Conservation (phyloP, 768 basidiomycete genomes). For the Gloeopeniophorella convolvens region DNA sequence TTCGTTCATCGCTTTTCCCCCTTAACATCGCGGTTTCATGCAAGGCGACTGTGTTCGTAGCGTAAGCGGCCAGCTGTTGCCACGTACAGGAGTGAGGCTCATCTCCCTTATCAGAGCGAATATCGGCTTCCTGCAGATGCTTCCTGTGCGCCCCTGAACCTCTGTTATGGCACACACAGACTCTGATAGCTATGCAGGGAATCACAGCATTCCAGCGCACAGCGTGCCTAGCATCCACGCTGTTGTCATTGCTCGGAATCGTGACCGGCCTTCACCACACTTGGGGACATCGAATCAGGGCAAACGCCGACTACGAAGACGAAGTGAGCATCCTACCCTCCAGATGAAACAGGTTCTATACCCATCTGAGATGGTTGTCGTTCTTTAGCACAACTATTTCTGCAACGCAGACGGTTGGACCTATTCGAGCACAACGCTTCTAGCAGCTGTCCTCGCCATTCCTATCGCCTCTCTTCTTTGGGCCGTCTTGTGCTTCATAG, state of each 20-base stretch:
- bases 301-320: constrained; percentile 5
- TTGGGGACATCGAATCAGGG: constrained; percentile 4
- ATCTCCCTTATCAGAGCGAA: constrained; percentile 1
- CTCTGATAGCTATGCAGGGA: background rate
- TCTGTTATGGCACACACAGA: too few species aligned
- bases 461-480: constrained; percentile 11
- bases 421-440: constrained; percentile 1
- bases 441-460: constrained; percentile 3
- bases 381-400: constrained; percentile 4
- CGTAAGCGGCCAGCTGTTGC: background rate
- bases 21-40: too few species aligned
- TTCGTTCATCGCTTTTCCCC: background rate
- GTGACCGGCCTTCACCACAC: constrained; percentile 3
- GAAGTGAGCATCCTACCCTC: too few species aligned
- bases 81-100: background rate
- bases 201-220: constrained; percentile 7
- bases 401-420: too few species aligned
- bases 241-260: constrained; percentile 5
- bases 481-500: constrained; percentile 3
- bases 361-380: too few species aligned
- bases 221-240: background rate
- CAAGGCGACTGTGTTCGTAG: constrained; percentile 12
- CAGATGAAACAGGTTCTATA: too few species aligned
- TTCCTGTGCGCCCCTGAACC: constrained; percentile 2
- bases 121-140: background rate